Base-by-base conservation (phyloP, 768 basidiomycete genomes). In the Cyathus striatus region DNA sequence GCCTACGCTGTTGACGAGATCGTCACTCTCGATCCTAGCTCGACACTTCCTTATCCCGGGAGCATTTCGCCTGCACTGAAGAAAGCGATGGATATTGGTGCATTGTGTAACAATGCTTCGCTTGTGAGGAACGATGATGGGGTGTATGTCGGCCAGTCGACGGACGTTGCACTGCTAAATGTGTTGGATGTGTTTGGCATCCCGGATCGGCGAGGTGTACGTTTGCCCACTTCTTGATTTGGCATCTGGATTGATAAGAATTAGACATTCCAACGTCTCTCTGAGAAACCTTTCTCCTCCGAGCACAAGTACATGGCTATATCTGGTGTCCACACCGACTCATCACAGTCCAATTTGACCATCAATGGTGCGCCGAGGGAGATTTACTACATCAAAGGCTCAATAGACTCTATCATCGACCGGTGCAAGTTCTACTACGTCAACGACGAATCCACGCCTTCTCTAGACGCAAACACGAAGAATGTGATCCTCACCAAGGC, bases 301-400 rank as follows among this genome's bases (percentile, higher is more conserved):
- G 94, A 98, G 48, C 77, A 81, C 45, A 97, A 97, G 62, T 91
- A 76, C 61, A 96, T 97, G 90, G 87, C 87, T 12, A 81, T 97
- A 47, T 84, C 82, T 40, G 94, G 94, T 9, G 61, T 78, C 7
- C 80, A 90, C 54, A 63, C 61, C 25, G 68, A 75, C 4, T 33
- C 56, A 5, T 38, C 63, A 12, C 53, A 67, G 38, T 17, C 47
- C 7, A 18, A 18, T 7, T 18, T 61, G 13, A 45, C 45, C 14
- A 44, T 66, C 26, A 67, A 59, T 34, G 64, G 61, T 22, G 50
- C 57, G 14, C 56, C 69, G 5, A 73, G 81, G 10, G 92, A 95
- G 56, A 78, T 86, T 62, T 87, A 86, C 60, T 95, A 93, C 66
- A 79, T 92, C 59, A 94, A 94, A 56, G 94, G 94, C 32, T 87